These are phyloP conservation scores for Malus asiatica DNA, from an alignment of 306 rosid genomes.

Conservation along the genomic window DNA sequence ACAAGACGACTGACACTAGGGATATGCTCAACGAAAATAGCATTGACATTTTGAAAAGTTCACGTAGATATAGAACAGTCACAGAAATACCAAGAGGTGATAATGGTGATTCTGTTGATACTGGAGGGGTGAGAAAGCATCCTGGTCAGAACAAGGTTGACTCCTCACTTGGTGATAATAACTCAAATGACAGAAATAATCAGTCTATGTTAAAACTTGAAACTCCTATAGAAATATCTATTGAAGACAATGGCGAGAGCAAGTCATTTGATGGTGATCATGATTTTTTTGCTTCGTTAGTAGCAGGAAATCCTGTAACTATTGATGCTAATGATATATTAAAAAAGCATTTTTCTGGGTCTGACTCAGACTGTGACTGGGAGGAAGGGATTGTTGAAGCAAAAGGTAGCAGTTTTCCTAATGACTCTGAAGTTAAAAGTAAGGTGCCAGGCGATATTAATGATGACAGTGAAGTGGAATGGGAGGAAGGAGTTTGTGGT, in stretches of 20 bases:
- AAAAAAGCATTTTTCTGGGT: slow-evolving; percentile 26
- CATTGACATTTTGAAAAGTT: slow-evolving; percentile 17
- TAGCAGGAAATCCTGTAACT: slow-evolving; percentile 41
- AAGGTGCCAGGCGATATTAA: slow-evolving; percentile 22
- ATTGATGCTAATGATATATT: slow-evolving; percentile 27
- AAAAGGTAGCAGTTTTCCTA: slow-evolving; percentile 18
- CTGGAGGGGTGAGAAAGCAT: slow-evolving; percentile 22
- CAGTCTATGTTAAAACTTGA: slow-evolving; percentile 24
- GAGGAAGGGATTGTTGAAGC: slow-evolving; percentile 55
- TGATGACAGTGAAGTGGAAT: slow-evolving; percentile 68
- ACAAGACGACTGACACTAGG: slow-evolving; percentile 20
- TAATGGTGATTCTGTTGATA: slow-evolving; percentile 20
- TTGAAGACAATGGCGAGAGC: slow-evolving; percentile 40
- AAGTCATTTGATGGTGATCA: slow-evolving; percentile 49
- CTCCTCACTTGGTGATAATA: slow-evolving; percentile 25
- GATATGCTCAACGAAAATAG: slow-evolving; percentile 15
- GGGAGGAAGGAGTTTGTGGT: slow-evolving; percentile 72
- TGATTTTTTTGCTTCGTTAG: slow-evolving; percentile 67
- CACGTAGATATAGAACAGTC: slow-evolving; percentile 15
- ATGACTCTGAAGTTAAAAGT: slow-evolving; percentile 18
- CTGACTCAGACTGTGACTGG: slow-evolving; percentile 60
- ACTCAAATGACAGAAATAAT: slow-evolving; percentile 29
- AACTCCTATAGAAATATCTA: slow-evolving; percentile 57
- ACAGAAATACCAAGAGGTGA: slow-evolving; percentile 20
- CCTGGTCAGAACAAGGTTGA: slow-evolving; percentile 27